phyloP scores from a whole-genome alignment of 2,329 filamentous ascomycete genomes.

The Ophiostoma piceae region DNA sequence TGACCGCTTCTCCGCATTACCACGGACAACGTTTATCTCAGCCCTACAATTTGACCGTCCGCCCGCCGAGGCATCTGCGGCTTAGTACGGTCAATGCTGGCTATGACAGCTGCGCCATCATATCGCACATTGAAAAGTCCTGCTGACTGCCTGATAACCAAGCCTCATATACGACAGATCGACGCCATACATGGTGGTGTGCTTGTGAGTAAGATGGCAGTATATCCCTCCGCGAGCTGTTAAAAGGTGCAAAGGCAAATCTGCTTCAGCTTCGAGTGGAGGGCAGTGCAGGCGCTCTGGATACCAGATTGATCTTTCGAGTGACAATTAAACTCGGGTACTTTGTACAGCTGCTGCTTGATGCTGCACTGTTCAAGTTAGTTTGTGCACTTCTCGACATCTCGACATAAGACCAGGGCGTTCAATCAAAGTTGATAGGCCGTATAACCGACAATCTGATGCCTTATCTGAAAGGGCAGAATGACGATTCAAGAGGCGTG shows the following conservation, averaged over 20 bases:
- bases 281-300: background rate
- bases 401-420: background rate
- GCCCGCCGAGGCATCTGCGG: background rate
- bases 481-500: background rate
- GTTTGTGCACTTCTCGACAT: background rate
- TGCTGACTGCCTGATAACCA: background rate
- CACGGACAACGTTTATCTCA: background rate
- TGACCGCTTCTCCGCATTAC: no score
- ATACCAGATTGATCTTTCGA: background rate
- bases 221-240: background rate
- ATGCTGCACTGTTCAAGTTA: background rate
- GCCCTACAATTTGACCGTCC: background rate
- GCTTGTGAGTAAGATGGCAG: background rate
- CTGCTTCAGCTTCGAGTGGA: background rate
- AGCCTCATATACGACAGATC: background rate
- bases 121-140: background rate
- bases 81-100: no score
- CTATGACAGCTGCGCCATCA: background rate
- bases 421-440: background rate
- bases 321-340: background rate
- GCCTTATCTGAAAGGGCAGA: background rate
- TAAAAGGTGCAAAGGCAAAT: background rate
- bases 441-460: background rate
- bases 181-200: background rate
- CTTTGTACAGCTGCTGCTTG: background rate